Conservation (phyloP, 225 moss, liverwort and hornwort species). For the Pleurozium schreberi region DNA sequence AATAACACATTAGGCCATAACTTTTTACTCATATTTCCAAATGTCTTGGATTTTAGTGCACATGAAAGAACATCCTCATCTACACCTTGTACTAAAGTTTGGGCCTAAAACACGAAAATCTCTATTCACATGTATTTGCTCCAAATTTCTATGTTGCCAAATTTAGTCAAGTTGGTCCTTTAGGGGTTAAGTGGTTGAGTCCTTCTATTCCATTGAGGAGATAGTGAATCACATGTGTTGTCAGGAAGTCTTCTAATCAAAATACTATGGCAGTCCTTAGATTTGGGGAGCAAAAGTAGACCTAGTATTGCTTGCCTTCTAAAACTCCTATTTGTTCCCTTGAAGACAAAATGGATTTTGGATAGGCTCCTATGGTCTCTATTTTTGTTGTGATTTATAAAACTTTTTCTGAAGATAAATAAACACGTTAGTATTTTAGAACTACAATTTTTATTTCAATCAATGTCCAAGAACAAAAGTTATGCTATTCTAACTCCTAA, state of each 20-base stretch:
- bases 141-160: too few species aligned
- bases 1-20: too few species aligned
- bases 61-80: too few species aligned
- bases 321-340: not conserved
- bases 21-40: too few species aligned
- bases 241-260: not conserved
- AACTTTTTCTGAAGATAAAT: fast-evolving
- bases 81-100: too few species aligned
- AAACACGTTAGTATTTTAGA: not conserved
- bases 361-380: not conserved
- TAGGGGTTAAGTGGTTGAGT: not conserved
- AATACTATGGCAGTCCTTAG: fast-evolving
- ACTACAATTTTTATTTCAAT: not conserved
- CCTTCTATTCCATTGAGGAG: not conserved
- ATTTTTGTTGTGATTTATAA: not conserved
- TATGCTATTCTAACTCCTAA: too few species aligned
- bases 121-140: too few species aligned
- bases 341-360: not conserved
- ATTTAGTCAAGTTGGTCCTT: too few species aligned
- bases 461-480: fast-evolving
- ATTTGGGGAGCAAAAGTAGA: not conserved
- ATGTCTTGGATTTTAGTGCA: too few species aligned
- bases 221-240: fast-evolving
- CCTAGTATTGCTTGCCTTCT: not conserved
- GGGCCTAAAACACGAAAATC: too few species aligned